A percentile compares a stretch with the other conserved stretches of the same genome.
Conservation (phyloP, 2,329 filamentous ascomycete species). For the Diplodia seriata region DNA sequence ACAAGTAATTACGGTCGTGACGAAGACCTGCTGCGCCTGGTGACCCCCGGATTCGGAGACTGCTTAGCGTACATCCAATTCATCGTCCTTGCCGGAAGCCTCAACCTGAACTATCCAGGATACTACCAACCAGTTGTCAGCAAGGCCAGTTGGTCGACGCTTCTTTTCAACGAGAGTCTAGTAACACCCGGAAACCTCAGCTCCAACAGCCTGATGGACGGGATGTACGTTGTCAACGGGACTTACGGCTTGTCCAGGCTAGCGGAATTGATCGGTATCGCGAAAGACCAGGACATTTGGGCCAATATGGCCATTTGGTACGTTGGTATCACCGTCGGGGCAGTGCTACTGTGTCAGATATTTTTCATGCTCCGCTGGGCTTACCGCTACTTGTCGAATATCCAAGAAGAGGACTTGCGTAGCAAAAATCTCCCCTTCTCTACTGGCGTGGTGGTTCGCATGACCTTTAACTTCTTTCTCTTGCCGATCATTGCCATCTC, state of each 20-base stretch:
- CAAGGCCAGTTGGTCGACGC: conserved; percentile 83
- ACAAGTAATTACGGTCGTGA: conserved; percentile 98
- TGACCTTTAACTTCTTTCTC: conserved; percentile 92
- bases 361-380: conserved; percentile 81
- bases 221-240: conserved; percentile 82
- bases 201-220: conserved; percentile 72
- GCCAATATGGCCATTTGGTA: conserved; percentile 93
- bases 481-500: conserved; percentile 86
- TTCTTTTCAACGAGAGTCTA: conserved; percentile 94
- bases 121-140: conserved; percentile 93
- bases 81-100: conserved; percentile 81
- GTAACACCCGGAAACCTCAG: conserved; percentile 72
- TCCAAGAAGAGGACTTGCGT: conserved; percentile 83
- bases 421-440: conserved; percentile 90
- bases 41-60: conserved; percentile 95
- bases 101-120: conserved; percentile 88
- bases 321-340: conserved; percentile 72
- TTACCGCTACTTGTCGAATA: conserved; percentile 72
- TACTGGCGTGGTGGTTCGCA: conserved; percentile 66
- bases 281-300: conserved; percentile 81
- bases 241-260: conserved; percentile 80
- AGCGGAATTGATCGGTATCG: conserved; percentile 83
- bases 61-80: conserved; percentile 98
- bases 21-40: conserved; percentile 85
- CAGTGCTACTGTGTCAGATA: conserved; percentile 74